phyloP scores from a whole-genome alignment of 805 yeast genomes.

The Saccharomycopsis sp. region DNA sequence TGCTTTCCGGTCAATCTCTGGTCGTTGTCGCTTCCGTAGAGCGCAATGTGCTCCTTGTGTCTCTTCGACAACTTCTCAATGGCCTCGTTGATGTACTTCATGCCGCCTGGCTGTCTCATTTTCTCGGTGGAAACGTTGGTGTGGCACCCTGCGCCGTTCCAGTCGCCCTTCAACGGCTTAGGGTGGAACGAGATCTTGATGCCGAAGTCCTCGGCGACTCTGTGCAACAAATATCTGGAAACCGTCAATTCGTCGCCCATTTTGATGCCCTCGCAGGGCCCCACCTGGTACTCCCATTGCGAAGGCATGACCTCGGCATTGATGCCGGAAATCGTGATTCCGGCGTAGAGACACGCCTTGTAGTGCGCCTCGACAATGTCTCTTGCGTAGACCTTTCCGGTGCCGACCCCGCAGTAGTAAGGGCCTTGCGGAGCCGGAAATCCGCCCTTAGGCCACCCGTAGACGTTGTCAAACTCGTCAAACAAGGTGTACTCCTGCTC shows the following conservation, averaged over 20 bases:
- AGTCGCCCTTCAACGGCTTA: constrained; percentile 97
- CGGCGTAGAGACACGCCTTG: constrained; percentile 94
- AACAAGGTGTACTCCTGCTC: constrained; percentile 98
- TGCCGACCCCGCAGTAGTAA: constrained; percentile 99
- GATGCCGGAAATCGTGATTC: constrained; percentile 87
- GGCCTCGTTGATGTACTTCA: constrained; percentile 88
- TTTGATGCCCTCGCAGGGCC: constrained; percentile 90
- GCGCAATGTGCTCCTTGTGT: constrained; percentile 91
- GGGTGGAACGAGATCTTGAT: constrained; percentile 99
- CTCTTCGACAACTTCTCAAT: constrained; percentile 90
- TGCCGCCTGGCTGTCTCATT: constrained; percentile 96
- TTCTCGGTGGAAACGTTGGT: constrained; percentile 90
- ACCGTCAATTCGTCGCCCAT: constrained; percentile 99
- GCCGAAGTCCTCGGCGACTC: constrained; percentile 98
- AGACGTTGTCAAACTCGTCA: constrained; percentile 81
- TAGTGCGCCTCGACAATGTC: constrained; percentile 98
- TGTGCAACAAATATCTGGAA: constrained; percentile 84
- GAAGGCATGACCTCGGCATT: constrained; percentile 99
- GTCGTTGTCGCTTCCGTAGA: constrained; percentile 94
- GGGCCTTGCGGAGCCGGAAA: constrained; percentile 99
- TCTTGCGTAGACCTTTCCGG: constrained; percentile 96
- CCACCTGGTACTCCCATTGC: constrained; percentile 99
- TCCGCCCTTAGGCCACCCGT: constrained; percentile 99
- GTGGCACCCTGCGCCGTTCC: constrained; percentile 99
- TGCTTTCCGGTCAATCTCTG: constrained; percentile 96